phyloP scores from a whole-genome alignment of 306 rosid genomes.

The Sophora flavescens region DNA sequence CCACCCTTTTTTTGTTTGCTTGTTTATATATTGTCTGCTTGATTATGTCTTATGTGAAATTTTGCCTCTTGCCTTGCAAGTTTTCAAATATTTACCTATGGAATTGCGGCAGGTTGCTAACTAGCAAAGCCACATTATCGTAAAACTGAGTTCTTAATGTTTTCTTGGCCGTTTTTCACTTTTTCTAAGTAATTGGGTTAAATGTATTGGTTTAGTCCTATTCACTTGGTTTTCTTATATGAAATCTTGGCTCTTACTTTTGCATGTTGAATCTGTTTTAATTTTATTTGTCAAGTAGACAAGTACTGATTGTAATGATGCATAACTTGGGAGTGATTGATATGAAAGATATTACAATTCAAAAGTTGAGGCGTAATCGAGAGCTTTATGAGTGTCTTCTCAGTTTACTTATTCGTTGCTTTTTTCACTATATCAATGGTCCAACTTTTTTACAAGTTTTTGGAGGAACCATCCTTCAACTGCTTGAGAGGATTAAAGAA shows the following conservation, averaged over 20 bases:
- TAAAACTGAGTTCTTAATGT: background rate
- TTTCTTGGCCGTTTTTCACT: background rate
- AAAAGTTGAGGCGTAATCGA: background rate
- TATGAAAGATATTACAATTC: background rate
- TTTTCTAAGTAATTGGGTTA: background rate
- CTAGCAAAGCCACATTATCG: background rate
- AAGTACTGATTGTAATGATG: background rate
- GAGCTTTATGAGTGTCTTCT: too few species aligned
- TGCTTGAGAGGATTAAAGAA: too few species aligned
- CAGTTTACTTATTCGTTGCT: too few species aligned
- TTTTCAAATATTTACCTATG: background rate
- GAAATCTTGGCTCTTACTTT: conserved; percentile 5
- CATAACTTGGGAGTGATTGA: background rate
- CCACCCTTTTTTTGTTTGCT: background rate
- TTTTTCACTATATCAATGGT: too few species aligned
- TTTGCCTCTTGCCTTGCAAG: background rate
- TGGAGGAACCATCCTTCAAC: too few species aligned
- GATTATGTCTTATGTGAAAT: background rate
- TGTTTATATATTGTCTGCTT: background rate
- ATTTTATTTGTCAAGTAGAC: conserved; percentile 15
- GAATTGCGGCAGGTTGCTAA: background rate
- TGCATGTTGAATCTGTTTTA: background rate
- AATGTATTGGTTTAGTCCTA: background rate
- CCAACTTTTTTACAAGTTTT: too few species aligned
- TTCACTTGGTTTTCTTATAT: conserved; percentile 8